Conservation (phyloP, 208 protist species). For the Acanthamoeba sp. region DNA sequence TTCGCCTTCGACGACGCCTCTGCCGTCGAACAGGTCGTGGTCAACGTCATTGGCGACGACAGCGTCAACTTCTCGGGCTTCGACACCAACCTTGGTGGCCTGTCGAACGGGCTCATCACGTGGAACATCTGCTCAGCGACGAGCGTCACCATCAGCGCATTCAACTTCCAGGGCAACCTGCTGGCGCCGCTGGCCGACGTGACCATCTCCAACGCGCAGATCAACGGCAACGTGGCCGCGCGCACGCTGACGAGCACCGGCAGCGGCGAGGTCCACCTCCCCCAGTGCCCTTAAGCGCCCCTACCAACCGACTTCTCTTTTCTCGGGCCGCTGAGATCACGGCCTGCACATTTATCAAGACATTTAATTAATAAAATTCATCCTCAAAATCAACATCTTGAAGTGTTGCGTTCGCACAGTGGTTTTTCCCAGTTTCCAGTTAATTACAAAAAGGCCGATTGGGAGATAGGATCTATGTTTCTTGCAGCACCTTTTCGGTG, state of each 20-base stretch:
- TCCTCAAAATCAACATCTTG: too few relatives aligned
- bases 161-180: constrained; percentile 35
- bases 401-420: too few relatives aligned
- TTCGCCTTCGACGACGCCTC: background rate
- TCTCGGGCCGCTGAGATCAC: too few relatives aligned
- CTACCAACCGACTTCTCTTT: too few relatives aligned
- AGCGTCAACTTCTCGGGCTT: background rate
- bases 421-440: too few relatives aligned
- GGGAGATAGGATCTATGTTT: too few relatives aligned
- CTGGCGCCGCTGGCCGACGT: background rate
- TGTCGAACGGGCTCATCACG: background rate
- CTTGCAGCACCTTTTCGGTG: too few relatives aligned
- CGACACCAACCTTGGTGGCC: background rate
- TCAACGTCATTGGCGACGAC: constrained; percentile 3
- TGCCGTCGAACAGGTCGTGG: constrained; percentile 8
- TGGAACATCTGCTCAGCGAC: constrained; percentile 53
- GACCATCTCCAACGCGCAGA: background rate
- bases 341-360: too few relatives aligned
- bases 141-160: background rate
- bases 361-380: too few relatives aligned
- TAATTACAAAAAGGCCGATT: too few relatives aligned
- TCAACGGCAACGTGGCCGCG: constrained; percentile 25
- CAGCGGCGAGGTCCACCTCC: constrained; percentile 23
- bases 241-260: background rate
- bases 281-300: constrained; percentile 3